Evolutionary conservation across 345 rosid species (phyloP), one percentile per base, ranked within the genome.

Genomic region (Pseudoturritis turrita): DNA sequence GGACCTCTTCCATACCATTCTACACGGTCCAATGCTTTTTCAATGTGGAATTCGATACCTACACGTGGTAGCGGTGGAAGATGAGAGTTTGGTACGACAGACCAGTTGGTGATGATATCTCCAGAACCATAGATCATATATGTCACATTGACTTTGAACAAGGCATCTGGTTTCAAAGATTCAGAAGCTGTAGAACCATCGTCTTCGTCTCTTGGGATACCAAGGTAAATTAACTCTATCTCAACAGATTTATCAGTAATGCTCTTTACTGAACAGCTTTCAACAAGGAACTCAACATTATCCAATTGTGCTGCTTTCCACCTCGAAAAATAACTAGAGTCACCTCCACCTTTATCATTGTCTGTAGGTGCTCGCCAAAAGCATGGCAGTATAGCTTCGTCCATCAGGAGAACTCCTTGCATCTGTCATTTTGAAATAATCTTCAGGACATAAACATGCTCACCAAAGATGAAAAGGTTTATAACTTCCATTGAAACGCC

Each of bases 361-460:
- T 95, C 97, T 11, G 90, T 89, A 8, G 94, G 96, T 74, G 97
- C 99, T 77, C 99, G 82, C 98, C 99, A 91, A 81, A 95, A 86
- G 84, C 96, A 89, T 33, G 99, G 97, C 46, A 83, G 63, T 71
- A 95, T 79, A 78, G 96, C 89, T 65, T 83, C 83, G 19, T 60
- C 84, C 89, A 95, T 74, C 25, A 95, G 79, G 61, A 83, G 72
- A 71, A 83, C 80, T 67, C 96, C 99, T 72, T 83, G 78, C 59
- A 87, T 84, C 99, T 95, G 77, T 69, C 65, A 82, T 78, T 46
- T 61, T 18, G 10, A 53, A 13, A 53, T 25, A n/a, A 13, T 13
- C 19, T 61, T 76, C 18, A 75, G 33, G 22, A 60, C 60, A 45
- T 51, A 59, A 10, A 36, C 58, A 49, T 47, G 17, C 52, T 57